These are phyloP conservation scores for Gryganskiella cystojenkinii DNA, from an alignment of 192 early-diverging fungal species.

Conservation along the genomic window DNA sequence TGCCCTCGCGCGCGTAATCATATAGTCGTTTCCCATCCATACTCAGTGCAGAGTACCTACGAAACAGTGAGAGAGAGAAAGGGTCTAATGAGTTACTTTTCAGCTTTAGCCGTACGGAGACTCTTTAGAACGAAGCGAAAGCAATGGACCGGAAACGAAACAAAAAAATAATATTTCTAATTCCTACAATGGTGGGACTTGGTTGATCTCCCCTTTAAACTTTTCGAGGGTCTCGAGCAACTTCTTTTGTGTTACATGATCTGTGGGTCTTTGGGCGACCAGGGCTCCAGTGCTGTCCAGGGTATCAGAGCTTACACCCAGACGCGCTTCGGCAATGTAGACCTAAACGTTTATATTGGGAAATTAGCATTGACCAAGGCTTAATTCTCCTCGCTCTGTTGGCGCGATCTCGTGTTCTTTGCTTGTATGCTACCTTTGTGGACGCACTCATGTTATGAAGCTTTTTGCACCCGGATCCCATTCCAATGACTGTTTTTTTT, in stretches of 20 bases:
- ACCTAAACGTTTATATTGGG: too few species aligned
- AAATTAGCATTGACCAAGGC: too few species aligned
- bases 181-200: conserved; percentile 72
- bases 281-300: conserved; percentile 56
- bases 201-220: conserved; percentile 69
- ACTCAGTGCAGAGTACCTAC: conserved; percentile 73
- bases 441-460: conserved; percentile 31
- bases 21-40: conserved; percentile 78
- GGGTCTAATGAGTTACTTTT: not conserved
- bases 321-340: conserved; percentile 37
- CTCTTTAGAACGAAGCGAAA: not conserved
- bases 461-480: conserved; percentile 41
- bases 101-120: too few species aligned
- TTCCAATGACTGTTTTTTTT: conserved; percentile 22
- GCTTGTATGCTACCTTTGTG: conserved; percentile 24
- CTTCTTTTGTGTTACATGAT: conserved; percentile 52
- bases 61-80: not conserved
- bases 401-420: too few species aligned
- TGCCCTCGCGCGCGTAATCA: conserved; percentile 72
- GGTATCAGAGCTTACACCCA: conserved; percentile 36
- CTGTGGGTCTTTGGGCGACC: conserved; percentile 30
- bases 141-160: conserved; percentile 1
- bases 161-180: not conserved
- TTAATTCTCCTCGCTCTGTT: too few species aligned
- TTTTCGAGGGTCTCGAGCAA: conserved; percentile 52